Conservation (phyloP, 148 eudicot species). For the Amaranthus hypochondriacus region DNA sequence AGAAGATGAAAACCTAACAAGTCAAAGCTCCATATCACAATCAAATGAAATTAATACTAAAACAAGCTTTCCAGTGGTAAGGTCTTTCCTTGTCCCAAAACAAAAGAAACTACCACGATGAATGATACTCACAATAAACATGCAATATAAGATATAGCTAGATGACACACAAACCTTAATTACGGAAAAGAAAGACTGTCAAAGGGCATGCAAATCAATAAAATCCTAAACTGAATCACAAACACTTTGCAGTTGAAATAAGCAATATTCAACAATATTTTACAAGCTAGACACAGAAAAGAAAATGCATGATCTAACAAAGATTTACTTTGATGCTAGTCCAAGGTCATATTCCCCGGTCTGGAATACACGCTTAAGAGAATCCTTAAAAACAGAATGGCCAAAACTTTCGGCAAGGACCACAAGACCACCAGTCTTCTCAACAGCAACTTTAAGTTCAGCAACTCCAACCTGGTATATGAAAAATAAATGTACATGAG, state of each 20-base stretch:
- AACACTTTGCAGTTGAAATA: neutral
- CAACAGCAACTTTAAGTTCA: constrained; percentile 90
- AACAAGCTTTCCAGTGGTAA: neutral
- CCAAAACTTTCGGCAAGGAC: constrained; percentile 99
- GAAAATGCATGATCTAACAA: constrained; percentile 5
- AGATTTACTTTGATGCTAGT: constrained; percentile 82
- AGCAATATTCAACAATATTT: neutral
- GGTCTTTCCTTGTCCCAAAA: neutral
- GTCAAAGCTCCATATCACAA: neutral
- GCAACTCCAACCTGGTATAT: constrained; percentile 85
- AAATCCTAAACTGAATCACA: neutral
- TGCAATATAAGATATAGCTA: too few relatives aligned
- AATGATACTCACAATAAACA: neutral
- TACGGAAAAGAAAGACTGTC: neutral
- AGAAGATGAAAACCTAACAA: too few relatives aligned
- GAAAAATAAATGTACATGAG: constrained; percentile 14
- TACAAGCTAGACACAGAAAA: neutral
- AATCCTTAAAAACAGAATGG: constrained; percentile 92
- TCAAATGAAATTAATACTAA: neutral
- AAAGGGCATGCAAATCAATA: neutral
- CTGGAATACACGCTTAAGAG: constrained; percentile 71
- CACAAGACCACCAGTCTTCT: constrained; percentile 90
- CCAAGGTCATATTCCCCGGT: constrained; percentile 79
- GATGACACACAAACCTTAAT: neutral
- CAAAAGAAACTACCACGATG: neutral